Conservation (phyloP, 495 filamentous ascomycete genomes). For the Hyphodiscus hymeniophilus region DNA sequence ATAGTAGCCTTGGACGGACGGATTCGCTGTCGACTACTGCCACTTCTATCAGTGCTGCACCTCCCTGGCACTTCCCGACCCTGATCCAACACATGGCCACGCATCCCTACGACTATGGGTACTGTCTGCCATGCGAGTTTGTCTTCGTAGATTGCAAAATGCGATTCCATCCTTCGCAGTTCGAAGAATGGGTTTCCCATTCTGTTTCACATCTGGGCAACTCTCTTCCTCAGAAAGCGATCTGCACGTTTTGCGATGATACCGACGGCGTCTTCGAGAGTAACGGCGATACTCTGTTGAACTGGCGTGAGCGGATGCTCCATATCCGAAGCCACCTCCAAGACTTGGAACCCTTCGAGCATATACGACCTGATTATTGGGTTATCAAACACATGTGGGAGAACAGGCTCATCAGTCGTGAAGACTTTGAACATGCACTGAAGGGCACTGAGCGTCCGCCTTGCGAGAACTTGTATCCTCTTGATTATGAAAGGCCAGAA, state of each 20-base stretch:
- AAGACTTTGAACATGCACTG: constrained; percentile 6
- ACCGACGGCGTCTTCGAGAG: constrained; percentile 1
- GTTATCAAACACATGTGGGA: constrained; percentile 7
- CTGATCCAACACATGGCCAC: background rate
- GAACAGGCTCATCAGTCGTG: background rate
- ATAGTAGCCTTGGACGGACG: background rate
- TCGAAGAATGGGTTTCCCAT: constrained; percentile 36
- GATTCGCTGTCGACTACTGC: background rate
- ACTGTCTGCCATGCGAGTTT: constrained; percentile 16
- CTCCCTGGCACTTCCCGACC: background rate
- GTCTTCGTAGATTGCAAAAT: constrained; percentile 3
- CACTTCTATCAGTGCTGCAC: background rate
- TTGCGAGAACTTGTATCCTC: constrained; percentile 2
- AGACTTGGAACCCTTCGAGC: constrained; percentile 6
- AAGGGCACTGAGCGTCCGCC: constrained; percentile 9
- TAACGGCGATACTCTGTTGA: background rate
- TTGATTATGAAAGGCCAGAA: constrained; percentile 5
- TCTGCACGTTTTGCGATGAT: constrained; percentile 42
- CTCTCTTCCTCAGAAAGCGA: constrained; percentile 25
- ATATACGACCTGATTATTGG: constrained; percentile 34
- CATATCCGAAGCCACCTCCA: constrained; percentile 35
- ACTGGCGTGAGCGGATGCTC: constrained; percentile 29
- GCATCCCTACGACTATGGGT: constrained; percentile 1
- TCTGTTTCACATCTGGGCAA: constrained; percentile 25
- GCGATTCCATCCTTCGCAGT: constrained; percentile 28